Conservation (phyloP, 176 grass and related monocot species). For the Eragrostis curvula region DNA sequence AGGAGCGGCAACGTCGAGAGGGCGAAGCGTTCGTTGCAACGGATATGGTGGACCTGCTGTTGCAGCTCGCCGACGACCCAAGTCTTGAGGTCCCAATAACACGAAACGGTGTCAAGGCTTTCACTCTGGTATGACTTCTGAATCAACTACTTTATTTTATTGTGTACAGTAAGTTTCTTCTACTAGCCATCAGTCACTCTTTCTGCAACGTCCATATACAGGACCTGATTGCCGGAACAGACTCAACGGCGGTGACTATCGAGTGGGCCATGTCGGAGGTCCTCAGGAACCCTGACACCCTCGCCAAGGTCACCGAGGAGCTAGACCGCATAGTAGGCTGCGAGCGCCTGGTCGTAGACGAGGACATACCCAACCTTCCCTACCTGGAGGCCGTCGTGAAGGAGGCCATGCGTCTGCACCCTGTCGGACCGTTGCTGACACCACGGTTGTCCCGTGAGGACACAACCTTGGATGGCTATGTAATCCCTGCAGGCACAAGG, state of each 20-base stretch:
- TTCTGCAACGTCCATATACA: neutral
- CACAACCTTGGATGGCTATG: constrained; percentile 35
- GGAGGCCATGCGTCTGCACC: constrained; percentile 56
- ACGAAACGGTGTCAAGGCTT: constrained; percentile 8
- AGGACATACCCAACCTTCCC: constrained; percentile 37
- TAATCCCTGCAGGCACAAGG: constrained; percentile 32
- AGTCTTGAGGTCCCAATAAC: neutral
- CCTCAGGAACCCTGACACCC: constrained; percentile 30
- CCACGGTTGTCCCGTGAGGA: constrained; percentile 31
- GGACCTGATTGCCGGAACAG: constrained; percentile 38
- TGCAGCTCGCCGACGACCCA: neutral
- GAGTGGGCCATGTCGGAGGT: constrained; percentile 45
- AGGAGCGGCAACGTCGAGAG: neutral
- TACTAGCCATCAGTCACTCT: neutral
- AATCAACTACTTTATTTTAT: no score
- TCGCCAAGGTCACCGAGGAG: constrained; percentile 28
- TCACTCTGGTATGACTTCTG: neutral
- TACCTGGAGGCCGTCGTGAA: constrained; percentile 51
- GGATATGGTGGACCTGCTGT: neutral
- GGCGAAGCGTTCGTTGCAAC: neutral
- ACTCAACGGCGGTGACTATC: constrained; percentile 38
- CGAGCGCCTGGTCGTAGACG: constrained; percentile 41
- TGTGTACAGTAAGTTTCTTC: no score
- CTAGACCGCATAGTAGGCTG: constrained; percentile 44
- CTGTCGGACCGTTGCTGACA: constrained; percentile 15